Evolutionary conservation across 768 basidiomycete species (phyloP).

Genomic region (Boletus rubescentipes): DNA sequence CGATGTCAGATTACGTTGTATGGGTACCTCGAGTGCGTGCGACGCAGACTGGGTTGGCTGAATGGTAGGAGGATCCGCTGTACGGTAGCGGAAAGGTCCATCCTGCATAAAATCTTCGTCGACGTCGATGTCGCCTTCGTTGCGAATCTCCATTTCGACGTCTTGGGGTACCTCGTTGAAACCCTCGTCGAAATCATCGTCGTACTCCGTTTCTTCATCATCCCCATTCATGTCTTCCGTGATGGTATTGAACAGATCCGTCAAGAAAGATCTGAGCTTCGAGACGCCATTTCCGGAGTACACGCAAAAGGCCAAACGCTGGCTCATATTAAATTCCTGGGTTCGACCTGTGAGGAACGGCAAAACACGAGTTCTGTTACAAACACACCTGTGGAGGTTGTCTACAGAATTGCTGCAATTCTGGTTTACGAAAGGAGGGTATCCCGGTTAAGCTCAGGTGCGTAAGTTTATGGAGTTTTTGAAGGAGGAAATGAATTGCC

Average conservation of each 20-base stretch:
- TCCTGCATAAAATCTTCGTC: slow-evolving; percentile 46
- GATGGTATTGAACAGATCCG: slow-evolving; percentile 71
- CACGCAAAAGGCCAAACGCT: slow-evolving; percentile 91
- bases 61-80: slow-evolving; percentile 7
- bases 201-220: slow-evolving; percentile 68
- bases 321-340: slow-evolving; percentile 89
- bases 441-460: slow-evolving; percentile 99
- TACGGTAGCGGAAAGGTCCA: slow-evolving; percentile 29
- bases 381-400: slow-evolving; percentile 75
- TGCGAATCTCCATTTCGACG: slow-evolving; percentile 35
- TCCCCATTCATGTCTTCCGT: slow-evolving; percentile 65
- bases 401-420: slow-evolving; percentile 88
- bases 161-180: slow-evolving; percentile 30
- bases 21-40: slow-evolving; percentile 27
- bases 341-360: slow-evolving; percentile 1
- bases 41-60: slow-evolving; percentile 15
- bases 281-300: slow-evolving; percentile 91
- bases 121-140: slow-evolving; percentile 41
- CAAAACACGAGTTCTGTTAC: background rate
- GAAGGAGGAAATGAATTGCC: slow-evolving; percentile 87
- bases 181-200: slow-evolving; percentile 43
- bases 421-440: slow-evolving; percentile 79
- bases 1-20: slow-evolving; percentile 29
- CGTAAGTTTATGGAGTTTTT: slow-evolving; percentile 85
- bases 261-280: slow-evolving; percentile 77